Conservation (phyloP, 768 basidiomycete species). For the Dioszegia crocea region DNA sequence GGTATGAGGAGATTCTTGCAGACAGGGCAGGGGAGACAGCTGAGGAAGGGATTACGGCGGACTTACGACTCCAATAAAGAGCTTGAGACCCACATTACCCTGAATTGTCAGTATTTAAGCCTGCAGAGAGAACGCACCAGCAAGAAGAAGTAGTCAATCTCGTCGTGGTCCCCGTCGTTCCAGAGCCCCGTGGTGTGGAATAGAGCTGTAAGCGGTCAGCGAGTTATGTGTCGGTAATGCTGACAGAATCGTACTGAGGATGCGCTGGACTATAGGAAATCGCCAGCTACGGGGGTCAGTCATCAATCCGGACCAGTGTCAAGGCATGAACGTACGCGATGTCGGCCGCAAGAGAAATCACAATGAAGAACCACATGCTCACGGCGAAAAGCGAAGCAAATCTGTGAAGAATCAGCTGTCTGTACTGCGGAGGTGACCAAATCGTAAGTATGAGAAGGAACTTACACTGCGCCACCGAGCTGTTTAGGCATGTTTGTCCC, state of each 20-base stretch:
- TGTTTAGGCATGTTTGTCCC: constrained; percentile 44
- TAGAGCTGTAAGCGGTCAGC: constrained; percentile 9
- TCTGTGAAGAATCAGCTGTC: constrained; percentile 10
- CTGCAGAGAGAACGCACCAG: neutral
- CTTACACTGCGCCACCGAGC: constrained; percentile 39
- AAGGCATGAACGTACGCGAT: constrained; percentile 31
- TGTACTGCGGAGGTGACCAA: neutral
- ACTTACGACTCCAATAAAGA: constrained; percentile 37
- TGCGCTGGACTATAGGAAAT: constrained; percentile 7
- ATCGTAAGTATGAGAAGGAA: neutral
- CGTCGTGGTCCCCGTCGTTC: constrained; percentile 8
- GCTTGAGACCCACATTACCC: constrained; percentile 34
- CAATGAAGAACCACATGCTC: constrained; percentile 28
- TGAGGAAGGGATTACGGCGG: too few species aligned
- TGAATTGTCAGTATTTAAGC: neutral
- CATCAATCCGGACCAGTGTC: too few species aligned
- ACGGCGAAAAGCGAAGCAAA: constrained; percentile 31
- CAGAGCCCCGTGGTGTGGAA: constrained; percentile 26
- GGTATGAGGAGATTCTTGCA: too few species aligned
- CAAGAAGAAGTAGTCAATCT: constrained; percentile 25
- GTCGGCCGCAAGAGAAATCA: constrained; percentile 28
- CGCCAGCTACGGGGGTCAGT: constrained; percentile 8
- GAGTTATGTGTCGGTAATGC: neutral
- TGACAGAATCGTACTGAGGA: constrained; percentile 3
- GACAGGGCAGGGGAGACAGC: too few species aligned